These are phyloP conservation scores for Coemansia sp. DNA, from an alignment of 192 early-diverging fungal genomes.

Conservation along the genomic window DNA sequence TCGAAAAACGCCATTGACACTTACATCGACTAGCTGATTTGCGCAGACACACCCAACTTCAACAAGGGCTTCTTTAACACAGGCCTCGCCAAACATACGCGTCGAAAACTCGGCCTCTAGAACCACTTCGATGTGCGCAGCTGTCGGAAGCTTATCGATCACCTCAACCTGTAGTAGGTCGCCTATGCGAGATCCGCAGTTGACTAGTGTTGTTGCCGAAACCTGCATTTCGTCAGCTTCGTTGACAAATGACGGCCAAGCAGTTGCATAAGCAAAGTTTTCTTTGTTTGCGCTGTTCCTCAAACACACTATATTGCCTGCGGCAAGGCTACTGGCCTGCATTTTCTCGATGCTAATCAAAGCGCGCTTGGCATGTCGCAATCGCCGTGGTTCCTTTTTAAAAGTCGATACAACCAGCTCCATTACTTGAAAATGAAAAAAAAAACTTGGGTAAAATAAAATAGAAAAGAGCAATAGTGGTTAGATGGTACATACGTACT, in stretches of 20 bases:
- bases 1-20: constrained; percentile 16
- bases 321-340: constrained; percentile 20
- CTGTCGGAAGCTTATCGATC: constrained; percentile 1
- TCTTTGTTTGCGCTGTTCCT: neutral
- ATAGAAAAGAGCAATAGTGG: too few relatives aligned
- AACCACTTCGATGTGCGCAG: constrained; percentile 15
- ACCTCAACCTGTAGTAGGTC: constrained; percentile 29
- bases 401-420: constrained; percentile 11
- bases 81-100: constrained; percentile 14
- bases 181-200: constrained; percentile 39
- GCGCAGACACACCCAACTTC: constrained; percentile 27
- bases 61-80: constrained; percentile 28
- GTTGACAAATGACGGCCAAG: constrained; percentile 39
- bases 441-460: too few relatives aligned
- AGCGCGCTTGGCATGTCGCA: constrained; percentile 24
- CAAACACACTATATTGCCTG: constrained; percentile 41
- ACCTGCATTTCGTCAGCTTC: constrained; percentile 22
- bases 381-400: constrained; percentile 11
- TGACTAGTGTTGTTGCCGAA: constrained; percentile 19
- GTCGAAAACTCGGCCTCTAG: constrained; percentile 10
- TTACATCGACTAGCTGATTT: constrained; percentile 36
- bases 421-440: neutral
- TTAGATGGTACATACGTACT: too few relatives aligned
- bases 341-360: constrained; percentile 26
- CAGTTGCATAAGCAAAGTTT: constrained; percentile 23